Base-by-base conservation (phyloP, 2,329 filamentous ascomycete genomes). In the Emergomyces pasteurianus region DNA sequence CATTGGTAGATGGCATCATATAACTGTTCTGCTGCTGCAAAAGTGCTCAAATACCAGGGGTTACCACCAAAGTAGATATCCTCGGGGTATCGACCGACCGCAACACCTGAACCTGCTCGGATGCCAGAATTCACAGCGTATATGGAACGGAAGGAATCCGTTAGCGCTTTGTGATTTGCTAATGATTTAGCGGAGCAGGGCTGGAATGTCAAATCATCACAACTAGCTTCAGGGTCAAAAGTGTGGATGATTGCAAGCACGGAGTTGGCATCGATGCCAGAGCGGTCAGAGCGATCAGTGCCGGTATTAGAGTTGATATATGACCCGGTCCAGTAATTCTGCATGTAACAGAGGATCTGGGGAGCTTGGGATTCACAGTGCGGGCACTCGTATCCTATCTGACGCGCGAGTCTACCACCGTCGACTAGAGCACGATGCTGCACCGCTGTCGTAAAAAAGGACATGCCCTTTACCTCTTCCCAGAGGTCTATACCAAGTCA, bases 21-120 rank as follows among this genome's bases (percentile, higher is more conserved):
- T 2, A 94, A 81, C 70, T 89, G 84, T 71, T 94, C 89, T 16
- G 88, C 89, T 0, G 87, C 87, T 0, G 87, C 88, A 42, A 90
- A 80, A 0, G 87, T 92, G 65, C 82, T 81, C 9, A 92, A 79
- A 67, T 90, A 89, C 89, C 89, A 92, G 2, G 89, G 88, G 71
- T 92, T 90, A 6, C 88, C 88, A 62, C 83, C 83, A 73, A 85
- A 87, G 73, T 92, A 92, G 16, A 79, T 75, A 67, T 94, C 89
- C 71, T 89, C 86, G 0, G 84, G 74, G 69, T 90, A 90, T 62
- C 87, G 78, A 52, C 87, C 87, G 6, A 87, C 77, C 7, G 83
- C 80, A 10, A 84, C 79, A 8, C 86, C 86, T 18, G 74, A 73
- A 23, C 86, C 85, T 38, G 80, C 73, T 1, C 81, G 67, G 58